These are phyloP conservation scores for Coniosporium apollinis DNA, from an alignment of 495 filamentous ascomycete genomes.

Conservation along the genomic window DNA sequence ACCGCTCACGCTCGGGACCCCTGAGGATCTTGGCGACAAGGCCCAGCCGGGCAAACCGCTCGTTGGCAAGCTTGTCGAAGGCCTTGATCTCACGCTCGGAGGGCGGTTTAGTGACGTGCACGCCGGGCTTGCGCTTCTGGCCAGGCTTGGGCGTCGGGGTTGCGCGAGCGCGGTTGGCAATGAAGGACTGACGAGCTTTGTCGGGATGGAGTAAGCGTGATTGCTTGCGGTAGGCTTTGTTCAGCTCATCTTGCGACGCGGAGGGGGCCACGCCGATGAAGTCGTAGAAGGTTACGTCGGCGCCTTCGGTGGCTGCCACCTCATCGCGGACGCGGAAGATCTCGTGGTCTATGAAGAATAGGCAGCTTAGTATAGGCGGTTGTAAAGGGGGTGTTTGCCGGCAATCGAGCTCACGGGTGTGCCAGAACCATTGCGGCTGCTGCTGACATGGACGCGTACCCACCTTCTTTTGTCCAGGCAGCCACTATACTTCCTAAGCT, in stretches of 20 bases:
- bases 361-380: background rate
- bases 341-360: slow-evolving; percentile 57
- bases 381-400: too few relatives aligned
- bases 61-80: slow-evolving; percentile 55
- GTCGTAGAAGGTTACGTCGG: slow-evolving; percentile 81
- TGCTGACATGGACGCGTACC: too few relatives aligned
- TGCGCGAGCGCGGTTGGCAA: slow-evolving; percentile 48
- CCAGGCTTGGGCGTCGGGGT: slow-evolving; percentile 40
- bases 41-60: slow-evolving; percentile 66
- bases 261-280: slow-evolving; percentile 60
- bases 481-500: slow-evolving; percentile 3
- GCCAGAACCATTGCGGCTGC: background rate
- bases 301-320: slow-evolving; percentile 55
- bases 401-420: too few relatives aligned
- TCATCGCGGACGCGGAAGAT: slow-evolving; percentile 93
- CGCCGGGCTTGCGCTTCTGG: slow-evolving; percentile 39
- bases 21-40: slow-evolving; percentile 73
- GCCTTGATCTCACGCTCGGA: slow-evolving; percentile 53
- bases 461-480: slow-evolving; percentile 15
- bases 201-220: slow-evolving; percentile 74
- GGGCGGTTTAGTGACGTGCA: slow-evolving; percentile 22
- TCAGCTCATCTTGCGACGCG: slow-evolving; percentile 76
- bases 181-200: slow-evolving; percentile 75
- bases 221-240: slow-evolving; percentile 83
- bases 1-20: slow-evolving; percentile 63